Evolutionary conservation across 306 rosid species (phyloP).

Genomic region (Echinosophora koreensis): DNA sequence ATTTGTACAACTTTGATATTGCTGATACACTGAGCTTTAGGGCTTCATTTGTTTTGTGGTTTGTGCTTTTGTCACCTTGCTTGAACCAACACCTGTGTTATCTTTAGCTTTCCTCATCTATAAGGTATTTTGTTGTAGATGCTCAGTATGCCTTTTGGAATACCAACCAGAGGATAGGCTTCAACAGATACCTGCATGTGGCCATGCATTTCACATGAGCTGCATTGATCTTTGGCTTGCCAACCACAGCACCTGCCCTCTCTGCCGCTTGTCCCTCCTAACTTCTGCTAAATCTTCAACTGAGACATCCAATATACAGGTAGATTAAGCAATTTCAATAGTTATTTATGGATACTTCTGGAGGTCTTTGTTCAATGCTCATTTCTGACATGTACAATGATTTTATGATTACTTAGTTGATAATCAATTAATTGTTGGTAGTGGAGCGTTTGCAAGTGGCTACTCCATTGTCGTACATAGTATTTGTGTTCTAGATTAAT

Average conservation of each 20-base stretch:
- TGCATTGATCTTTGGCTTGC: constrained; percentile 95
- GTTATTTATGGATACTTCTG: constrained; percentile 1
- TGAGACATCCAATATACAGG: constrained; percentile 50
- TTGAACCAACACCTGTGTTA: constrained; percentile 8
- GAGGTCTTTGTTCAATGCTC: neutral
- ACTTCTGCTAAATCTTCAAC: constrained; percentile 56
- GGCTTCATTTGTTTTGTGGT: neutral
- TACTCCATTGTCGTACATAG: constrained; percentile 12
- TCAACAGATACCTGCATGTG: constrained; percentile 89
- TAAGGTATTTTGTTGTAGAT: constrained; percentile 55
- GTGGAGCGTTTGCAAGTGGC: constrained; percentile 27
- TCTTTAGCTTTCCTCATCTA: constrained; percentile 31
- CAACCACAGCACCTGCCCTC: constrained; percentile 89
- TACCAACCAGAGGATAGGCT: constrained; percentile 85
- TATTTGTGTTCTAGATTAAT: neutral
- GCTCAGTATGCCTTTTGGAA: constrained; percentile 88
- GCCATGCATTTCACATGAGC: constrained; percentile 82
- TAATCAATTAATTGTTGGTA: neutral
- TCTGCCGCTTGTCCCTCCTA: constrained; percentile 84
- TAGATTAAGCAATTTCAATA: constrained; percentile 42
- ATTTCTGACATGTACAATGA: neutral
- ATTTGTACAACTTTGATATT: constrained; percentile 3
- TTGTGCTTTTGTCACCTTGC: constrained; percentile 3
- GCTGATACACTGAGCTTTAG: constrained; percentile 6
- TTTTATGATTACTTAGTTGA: constrained; percentile 10